Conservation (phyloP, 192 early-diverging fungal genomes). For the Chytriomyces sp. region DNA sequence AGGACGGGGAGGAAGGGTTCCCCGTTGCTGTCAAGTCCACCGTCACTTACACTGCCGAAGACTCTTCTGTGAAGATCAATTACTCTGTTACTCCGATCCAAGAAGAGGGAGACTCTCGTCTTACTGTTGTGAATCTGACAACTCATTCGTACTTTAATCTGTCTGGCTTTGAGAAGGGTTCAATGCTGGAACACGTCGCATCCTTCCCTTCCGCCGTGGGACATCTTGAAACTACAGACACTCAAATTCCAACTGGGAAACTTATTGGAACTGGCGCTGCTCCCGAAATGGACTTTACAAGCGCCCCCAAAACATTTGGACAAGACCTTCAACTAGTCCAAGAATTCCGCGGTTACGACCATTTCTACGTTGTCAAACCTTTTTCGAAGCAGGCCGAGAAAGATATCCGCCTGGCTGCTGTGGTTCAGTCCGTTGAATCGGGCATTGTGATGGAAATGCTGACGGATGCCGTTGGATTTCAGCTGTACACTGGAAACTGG, state of each 20-base stretch:
- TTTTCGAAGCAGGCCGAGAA: neutral
- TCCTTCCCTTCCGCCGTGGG: constrained; percentile 52
- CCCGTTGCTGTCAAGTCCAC: constrained; percentile 69
- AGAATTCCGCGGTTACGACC: constrained; percentile 78
- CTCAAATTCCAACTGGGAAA: constrained; percentile 76
- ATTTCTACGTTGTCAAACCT: constrained; percentile 64
- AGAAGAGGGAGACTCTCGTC: constrained; percentile 37
- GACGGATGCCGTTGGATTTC: constrained; percentile 76
- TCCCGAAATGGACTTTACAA: constrained; percentile 63
- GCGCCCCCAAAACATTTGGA: constrained; percentile 56
- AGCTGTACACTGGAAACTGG: constrained; percentile 85
- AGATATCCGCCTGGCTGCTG: constrained; percentile 41
- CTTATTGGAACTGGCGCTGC: constrained; percentile 47
- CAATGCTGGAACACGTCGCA: constrained; percentile 58
- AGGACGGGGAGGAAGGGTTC: constrained; percentile 80
- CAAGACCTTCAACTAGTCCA: constrained; percentile 58
- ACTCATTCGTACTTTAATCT: constrained; percentile 92
- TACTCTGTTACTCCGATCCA: constrained; percentile 51
- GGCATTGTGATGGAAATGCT: constrained; percentile 67
- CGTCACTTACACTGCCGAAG: constrained; percentile 61
- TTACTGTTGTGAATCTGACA: constrained; percentile 73
- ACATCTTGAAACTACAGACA: constrained; percentile 59
- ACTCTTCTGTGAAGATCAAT: constrained; percentile 38
- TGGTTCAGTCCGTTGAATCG: constrained; percentile 59
- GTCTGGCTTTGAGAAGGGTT: constrained; percentile 63